Conservation (phyloP, 2,329 filamentous ascomycete species). For the Elsinoe perseae region DNA sequence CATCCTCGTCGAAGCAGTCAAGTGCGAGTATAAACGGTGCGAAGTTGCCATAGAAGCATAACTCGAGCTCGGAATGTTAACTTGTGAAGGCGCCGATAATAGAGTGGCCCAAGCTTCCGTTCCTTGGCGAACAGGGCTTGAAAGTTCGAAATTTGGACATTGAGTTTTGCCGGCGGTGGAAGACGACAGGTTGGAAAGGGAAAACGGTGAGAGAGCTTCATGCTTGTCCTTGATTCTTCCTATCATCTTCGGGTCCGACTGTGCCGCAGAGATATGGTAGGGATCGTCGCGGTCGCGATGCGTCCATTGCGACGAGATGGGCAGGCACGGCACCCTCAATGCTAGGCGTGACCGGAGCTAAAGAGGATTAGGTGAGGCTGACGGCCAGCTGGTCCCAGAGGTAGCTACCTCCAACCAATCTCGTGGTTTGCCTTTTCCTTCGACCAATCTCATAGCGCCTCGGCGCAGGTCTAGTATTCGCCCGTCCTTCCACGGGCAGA, state of each 20-base stretch:
- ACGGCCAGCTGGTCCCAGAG: neutral
- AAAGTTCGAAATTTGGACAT: neutral
- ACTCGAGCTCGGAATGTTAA: neutral
- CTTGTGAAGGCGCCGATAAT: neutral
- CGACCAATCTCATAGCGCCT: constrained; percentile 8
- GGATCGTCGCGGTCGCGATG: constrained; percentile 1
- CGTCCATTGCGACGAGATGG: neutral
- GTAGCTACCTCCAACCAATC: constrained; percentile 3
- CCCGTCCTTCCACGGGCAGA: neutral
- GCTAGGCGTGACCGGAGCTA: neutral
- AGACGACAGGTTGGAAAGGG: neutral
- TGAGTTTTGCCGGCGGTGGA: neutral
- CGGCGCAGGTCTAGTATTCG: constrained; percentile 11
- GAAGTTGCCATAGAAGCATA: neutral
- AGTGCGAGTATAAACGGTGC: too few species aligned
- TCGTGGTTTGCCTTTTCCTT: neutral
- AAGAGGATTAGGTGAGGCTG: constrained; percentile 10
- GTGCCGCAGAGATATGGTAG: neutral
- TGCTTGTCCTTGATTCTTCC: neutral
- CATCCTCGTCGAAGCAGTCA: too few species aligned
- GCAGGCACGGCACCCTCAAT: neutral
- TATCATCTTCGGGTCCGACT: neutral
- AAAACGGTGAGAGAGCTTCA: neutral
- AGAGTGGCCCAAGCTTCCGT: neutral
- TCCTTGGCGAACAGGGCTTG: neutral